Evolutionary conservation across 306 rosid species (phyloP), one percentile per base, ranked within the genome.

Genomic region (Cucurbita argyrosperma): DNA sequence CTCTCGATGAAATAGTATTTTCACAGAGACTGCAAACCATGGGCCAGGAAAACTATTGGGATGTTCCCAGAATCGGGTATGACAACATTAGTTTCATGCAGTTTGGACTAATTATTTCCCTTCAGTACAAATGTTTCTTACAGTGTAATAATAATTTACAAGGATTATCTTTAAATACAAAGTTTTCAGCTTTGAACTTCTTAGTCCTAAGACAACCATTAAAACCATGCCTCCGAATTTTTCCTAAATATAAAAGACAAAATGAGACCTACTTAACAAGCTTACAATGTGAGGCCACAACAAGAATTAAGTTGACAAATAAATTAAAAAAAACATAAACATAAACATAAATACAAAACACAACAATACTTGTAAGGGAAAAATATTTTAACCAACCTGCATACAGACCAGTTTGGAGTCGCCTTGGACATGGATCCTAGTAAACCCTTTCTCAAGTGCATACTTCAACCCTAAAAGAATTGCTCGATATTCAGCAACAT

Each of bases 401-500:
- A 83, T 83, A 84, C 96, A 94, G 75, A 94, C 90, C 56, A 94
- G 98, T 80, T 90, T 94, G 84, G 98, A 94, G 81, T 94, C 98
- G 68, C 98, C 98, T 70, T 78, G 83, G 81, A 84, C 80, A 51
- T 39, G 75, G 68, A 94, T 90, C 71, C 65, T 80, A 57, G 82
- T 84, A 82, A 85, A 94, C 21, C 98, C 98, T 80, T 83, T 94
- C 73, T 83, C 76, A 61, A 90, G 88, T 54, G 98, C 98, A 89
- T 76, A 87, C 85, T 68, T 94, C 86, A 94, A 78, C 70, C 98
- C 98, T 70, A 94, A 81, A 78, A 90, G 86, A 84, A 91, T 21
- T 60, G 91, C 98, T 71, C 96, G 90, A 83, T 94, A 94, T 83
- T 94, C 98, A 59, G 98, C 98, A 87, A 79, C 92, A 81, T 94